phyloP scores from a whole-genome alignment of 768 basidiomycete species.

The Tylopilus subfusipes region DNA sequence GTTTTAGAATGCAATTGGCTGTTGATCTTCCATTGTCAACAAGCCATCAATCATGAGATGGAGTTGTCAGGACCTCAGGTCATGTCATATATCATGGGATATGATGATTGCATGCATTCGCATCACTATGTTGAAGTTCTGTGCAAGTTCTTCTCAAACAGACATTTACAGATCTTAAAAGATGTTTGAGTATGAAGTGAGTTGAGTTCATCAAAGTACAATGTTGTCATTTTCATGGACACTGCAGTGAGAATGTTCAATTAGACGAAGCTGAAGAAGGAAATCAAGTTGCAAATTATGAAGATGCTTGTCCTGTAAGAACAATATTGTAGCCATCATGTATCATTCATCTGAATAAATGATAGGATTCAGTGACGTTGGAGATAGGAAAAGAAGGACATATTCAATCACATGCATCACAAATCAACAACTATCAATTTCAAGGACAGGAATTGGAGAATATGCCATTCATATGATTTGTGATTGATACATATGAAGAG shows the following conservation, averaged over 20 bases:
- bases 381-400: neutral
- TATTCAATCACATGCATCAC: neutral
- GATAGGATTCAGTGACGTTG: neutral
- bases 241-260: neutral
- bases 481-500: neutral
- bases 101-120: neutral
- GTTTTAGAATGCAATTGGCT: neutral
- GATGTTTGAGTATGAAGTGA: too few relatives aligned
- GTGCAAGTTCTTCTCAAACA: neutral
- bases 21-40: neutral
- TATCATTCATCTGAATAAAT: too few relatives aligned
- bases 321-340: too few relatives aligned
- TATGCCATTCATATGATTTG: neutral
- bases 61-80: neutral
- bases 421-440: neutral
- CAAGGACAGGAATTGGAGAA: neutral
- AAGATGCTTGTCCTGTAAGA: neutral
- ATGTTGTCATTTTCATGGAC: too few relatives aligned
- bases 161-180: too few relatives aligned
- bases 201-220: too few relatives aligned
- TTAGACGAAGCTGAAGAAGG: neutral
- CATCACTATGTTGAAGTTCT: neutral
- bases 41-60: neutral
- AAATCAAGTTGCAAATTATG: neutral
- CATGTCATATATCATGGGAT: neutral